Evolutionary conservation across 495 filamentous ascomycete species (phyloP), one percentile per base, ranked within the genome.

Genomic region (Aspergillus sclerotioniger): DNA sequence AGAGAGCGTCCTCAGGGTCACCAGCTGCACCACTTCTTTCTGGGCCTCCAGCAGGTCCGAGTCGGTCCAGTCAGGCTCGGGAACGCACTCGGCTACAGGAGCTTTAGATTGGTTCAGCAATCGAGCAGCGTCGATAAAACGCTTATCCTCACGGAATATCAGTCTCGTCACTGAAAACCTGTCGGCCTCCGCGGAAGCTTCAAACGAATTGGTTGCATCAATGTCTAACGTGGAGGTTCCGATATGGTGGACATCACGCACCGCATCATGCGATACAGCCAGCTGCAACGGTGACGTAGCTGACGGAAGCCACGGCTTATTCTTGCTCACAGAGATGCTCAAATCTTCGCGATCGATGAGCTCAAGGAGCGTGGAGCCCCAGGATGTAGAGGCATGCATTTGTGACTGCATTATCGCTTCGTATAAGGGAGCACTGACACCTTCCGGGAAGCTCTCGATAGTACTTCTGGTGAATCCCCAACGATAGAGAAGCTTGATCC

Each of bases 11-110:
- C 94, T 84, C 20, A 90, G 83, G 8, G 91, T 92, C 13, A 96
- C 82, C 47, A 87, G 86, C 53, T 92, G 87, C 19, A 90, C 91
- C 20, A 96, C 76, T 55, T 90, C 88, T 68, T 96, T 96, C 66
- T 98, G 93, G n/a, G 86, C 85, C 62, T 98, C 93, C 9, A 98
- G 76, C n/a, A 94, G 82, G 54, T 94, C 87, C 0, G 87, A 80
- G 63, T 98, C 95, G 17, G 84, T 83, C 88, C 89, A 94, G 35
- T 86, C 85, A 0, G 87, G 85, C 58, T 91, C 83, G 2, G 90
- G 84, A 52, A 84, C 75, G 53, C 91, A 89, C 29, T 87, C 85
- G 32, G 91, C 86, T n/a, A 87, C 78, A 20, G 92, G 84, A 20
- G 87, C 78, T 60, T 87, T 90, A 8, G 83, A 80, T 25, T 91